Evolutionary conservation across 2,329 filamentous ascomycete genomes (phyloP).

Genomic region (Apiospora aurea): DNA sequence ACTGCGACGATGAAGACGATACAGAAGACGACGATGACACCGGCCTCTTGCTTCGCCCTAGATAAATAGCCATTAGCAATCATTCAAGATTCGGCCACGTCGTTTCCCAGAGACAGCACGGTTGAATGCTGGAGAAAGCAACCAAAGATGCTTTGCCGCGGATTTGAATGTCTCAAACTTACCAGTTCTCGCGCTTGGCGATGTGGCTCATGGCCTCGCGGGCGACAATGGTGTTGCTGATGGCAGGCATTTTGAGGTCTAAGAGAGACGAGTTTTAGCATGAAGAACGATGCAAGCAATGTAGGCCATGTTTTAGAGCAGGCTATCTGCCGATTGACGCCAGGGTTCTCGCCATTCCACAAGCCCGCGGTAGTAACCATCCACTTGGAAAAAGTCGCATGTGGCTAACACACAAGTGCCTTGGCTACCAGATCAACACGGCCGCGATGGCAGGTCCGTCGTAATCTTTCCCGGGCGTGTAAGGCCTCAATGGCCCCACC

Average conservation of each 20-base stretch:
- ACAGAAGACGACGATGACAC: conserved; percentile 44
- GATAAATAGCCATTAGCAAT: conserved; percentile 31
- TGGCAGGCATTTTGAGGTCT: conserved; percentile 42
- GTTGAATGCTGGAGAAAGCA: not conserved
- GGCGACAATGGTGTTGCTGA: conserved; percentile 43
- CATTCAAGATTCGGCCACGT: not conserved
- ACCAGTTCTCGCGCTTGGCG: conserved; percentile 43
- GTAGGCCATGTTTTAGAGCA: not conserved
- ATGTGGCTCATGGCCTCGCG: conserved; percentile 42
- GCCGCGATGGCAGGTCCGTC: not conserved
- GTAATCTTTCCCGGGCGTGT: not conserved
- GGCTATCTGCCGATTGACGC: not conserved
- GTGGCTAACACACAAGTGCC: conserved; percentile 7
- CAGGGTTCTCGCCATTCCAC: not conserved
- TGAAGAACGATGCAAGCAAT: not conserved
- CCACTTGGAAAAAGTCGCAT: conserved; percentile 14
- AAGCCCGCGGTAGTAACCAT: not conserved
- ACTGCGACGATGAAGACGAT: conserved; percentile 44
- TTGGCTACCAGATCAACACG: not conserved
- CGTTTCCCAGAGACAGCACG: not conserved
- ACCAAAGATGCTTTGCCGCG: not conserved
- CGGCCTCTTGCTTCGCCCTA: conserved; percentile 41
- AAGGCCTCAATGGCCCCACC: not conserved
- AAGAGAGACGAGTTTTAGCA: conserved; percentile 8
- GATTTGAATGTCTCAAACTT: conserved; percentile 30